phyloP scores from a whole-genome alignment of 768 basidiomycete species.

The Lepiota brunneoincarnata region DNA sequence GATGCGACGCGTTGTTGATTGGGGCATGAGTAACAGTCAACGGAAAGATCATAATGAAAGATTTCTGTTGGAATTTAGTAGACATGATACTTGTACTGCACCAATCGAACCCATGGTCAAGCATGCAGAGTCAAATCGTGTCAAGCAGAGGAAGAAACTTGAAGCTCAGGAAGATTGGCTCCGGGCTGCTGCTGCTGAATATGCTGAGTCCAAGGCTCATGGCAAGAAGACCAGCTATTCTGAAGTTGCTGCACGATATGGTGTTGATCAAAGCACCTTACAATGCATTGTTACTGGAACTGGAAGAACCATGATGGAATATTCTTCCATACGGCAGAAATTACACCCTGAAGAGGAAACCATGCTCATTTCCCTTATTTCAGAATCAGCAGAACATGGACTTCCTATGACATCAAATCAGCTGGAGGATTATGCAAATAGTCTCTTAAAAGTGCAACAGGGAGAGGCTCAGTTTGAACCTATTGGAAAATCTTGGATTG shows the following conservation, averaged over 20 bases:
- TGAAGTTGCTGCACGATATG: conserved; percentile 14
- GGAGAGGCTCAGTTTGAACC: conserved; percentile 2
- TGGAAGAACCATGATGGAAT: conserved; percentile 15
- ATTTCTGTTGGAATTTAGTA: no score
- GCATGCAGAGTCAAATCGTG: background rate
- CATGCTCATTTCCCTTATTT: conserved; percentile 25
- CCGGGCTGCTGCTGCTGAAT: background rate
- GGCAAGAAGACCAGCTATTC: conserved; percentile 2
- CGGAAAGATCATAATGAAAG: no score
- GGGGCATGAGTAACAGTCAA: no score
- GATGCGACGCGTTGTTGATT: no score
- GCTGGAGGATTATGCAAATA: conserved; percentile 22
- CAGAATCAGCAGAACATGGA: conserved; percentile 24
- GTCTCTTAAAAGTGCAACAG: background rate
- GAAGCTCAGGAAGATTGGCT: background rate
- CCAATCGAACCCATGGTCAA: background rate
- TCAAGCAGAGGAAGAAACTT: background rate
- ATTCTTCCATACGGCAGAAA: conserved; percentile 24
- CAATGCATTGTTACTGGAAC: conserved; percentile 15
- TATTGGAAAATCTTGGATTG: conserved; percentile 27
- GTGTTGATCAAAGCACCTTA: conserved; percentile 15
- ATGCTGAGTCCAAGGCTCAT: background rate
- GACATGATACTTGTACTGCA: no score
- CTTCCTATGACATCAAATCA: conserved; percentile 18
- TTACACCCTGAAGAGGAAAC: conserved; percentile 23